phyloP scores from a whole-genome alignment of 2,329 filamentous ascomycete genomes.

The Pezicula carpinea region DNA sequence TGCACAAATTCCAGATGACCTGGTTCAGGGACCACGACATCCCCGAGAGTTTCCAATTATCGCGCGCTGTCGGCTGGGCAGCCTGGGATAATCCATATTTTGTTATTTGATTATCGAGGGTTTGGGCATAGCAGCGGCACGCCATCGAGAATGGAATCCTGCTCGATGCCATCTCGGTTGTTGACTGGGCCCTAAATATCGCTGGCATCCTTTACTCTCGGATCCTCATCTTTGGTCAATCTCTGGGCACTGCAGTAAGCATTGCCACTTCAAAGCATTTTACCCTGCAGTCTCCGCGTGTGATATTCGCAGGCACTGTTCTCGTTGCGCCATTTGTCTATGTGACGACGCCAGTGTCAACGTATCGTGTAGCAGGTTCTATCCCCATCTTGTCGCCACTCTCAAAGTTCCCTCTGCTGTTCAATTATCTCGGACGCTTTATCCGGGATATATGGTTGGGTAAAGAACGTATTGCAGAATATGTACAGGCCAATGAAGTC shows the following conservation, averaged over 20 bases:
- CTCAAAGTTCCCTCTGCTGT: constrained; percentile 39
- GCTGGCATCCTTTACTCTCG: constrained; percentile 47
- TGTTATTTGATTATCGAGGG: constrained; percentile 59
- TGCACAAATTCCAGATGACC: constrained; percentile 48
- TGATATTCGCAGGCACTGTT: constrained; percentile 48
- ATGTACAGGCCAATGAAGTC: constrained; percentile 35
- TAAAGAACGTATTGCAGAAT: constrained; percentile 42
- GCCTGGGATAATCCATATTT: constrained; percentile 48
- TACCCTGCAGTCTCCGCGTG: constrained; percentile 28
- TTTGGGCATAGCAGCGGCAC: constrained; percentile 49
- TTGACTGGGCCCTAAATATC: constrained; percentile 47
- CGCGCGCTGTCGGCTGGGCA: constrained; percentile 47
- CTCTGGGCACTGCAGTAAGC: constrained; percentile 32
- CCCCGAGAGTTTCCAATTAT: constrained; percentile 47
- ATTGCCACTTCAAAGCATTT: constrained; percentile 29
- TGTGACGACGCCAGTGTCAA: constrained; percentile 46
- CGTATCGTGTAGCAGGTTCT: constrained; percentile 51
- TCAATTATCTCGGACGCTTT: constrained; percentile 41
- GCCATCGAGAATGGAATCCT: constrained; percentile 53
- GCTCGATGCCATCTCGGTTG: constrained; percentile 46
- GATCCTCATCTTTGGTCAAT: constrained; percentile 56
- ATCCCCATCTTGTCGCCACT: constrained; percentile 51
- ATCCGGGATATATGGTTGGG: constrained; percentile 47
- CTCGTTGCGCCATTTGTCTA: constrained; percentile 54
- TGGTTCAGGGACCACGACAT: constrained; percentile 47